Evolutionary conservation across 306 rosid species (phyloP), one percentile per base, ranked within the genome.

Genomic region (Sphenostylis stenocarpa): DNA sequence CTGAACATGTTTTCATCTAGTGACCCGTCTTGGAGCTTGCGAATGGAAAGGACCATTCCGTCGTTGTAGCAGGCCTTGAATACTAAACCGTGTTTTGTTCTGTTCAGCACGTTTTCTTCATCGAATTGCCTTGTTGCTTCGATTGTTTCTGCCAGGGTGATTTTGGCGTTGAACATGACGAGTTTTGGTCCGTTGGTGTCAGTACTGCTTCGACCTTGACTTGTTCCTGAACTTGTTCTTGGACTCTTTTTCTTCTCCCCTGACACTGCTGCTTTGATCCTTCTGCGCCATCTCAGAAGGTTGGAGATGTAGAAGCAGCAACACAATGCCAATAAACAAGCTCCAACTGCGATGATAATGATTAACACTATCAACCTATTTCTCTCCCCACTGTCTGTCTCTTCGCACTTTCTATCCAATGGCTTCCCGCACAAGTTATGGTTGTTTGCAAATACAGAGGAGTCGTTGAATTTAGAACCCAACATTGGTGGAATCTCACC

Each of bases 231-330:
- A 34, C 67, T 62, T 4, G 68, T 62, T 34, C 68, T 33, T 1
- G 68, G 68, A 10, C 68, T 62, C 68, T 62, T 62, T 62, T 62
- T 62, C 45, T 62, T 62, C 47, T 62, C 68, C 16, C 47, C 68
- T 0, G 68, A 62, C 26, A 62, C 45, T 17, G 68, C 68, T 3
- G 68, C 45, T 62, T 62, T 33, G 16, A 62, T 62, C 47, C 68
- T 33, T 34, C 68, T 62, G 14, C 68, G 24, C 68, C 68, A 62
- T 17, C 68, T n/a, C 7, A 62, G 68, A n/a, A 62, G 26, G 23
- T 16, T n/a, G 68, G 36, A n/a, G 3, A 62, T 62, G 45, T 62
- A 62, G 45, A 62, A 33, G 26, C 68, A 62, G 68, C 68, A 62
- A 62, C 44, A 62, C 13, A 62, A 14, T n/a, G 16, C 68, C 23